Evolutionary conservation across 2,329 filamentous ascomycete species (phyloP), one percentile per base, ranked within the genome.

Genomic region (Trichoderma arundinaceum): DNA sequence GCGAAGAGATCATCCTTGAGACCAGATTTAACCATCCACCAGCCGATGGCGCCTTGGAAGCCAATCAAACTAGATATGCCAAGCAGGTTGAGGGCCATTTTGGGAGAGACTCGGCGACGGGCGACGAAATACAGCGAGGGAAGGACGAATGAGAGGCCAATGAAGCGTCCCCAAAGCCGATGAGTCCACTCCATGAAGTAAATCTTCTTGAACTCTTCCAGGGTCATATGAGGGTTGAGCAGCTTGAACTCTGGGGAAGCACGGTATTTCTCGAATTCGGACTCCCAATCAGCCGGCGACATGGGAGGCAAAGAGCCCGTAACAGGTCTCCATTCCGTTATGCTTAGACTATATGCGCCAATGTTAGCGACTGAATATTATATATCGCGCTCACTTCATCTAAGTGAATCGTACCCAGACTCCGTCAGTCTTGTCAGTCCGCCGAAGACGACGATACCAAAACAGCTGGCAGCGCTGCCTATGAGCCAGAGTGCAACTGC

Each of bases 181-280:
- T 99, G 95, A 49, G 90, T 88, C 95, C 95, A 99, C 83, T 99
- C 95, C 95, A 98, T 98, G 78, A 91, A 99, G 85, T 98, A 99
- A 71, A 99, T 99, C 76, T 95, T 90, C 79, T 98, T 97, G 82
- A 98, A 99, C 77, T 99, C 95, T 66, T 89, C 86, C 65, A 99
- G 83, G 38, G 86, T 90, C 95, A 99, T 99, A 77, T 92, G 87
- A 38, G 94, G 90, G 80, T 99, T 99, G 71, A 99, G 85, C 68
- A 93, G 86, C 74, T 91, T 88, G 81, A 94, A 99, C 79, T 99
- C 95, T 68, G 95, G 95, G 19, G 93, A 97, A 49, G 90, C 87
- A 70, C 90, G 90, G 83, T 99, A 99, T 79, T 96, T 95, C 64
- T 88, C 83, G 80, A 98, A 99, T 74, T 98, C 95, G 69, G 89